Evolutionary conservation across 1,284 basidiomycete species (phyloP), one percentile per base, ranked within the genome.

Genomic region (Pseudozyma flocculosa): DNA sequence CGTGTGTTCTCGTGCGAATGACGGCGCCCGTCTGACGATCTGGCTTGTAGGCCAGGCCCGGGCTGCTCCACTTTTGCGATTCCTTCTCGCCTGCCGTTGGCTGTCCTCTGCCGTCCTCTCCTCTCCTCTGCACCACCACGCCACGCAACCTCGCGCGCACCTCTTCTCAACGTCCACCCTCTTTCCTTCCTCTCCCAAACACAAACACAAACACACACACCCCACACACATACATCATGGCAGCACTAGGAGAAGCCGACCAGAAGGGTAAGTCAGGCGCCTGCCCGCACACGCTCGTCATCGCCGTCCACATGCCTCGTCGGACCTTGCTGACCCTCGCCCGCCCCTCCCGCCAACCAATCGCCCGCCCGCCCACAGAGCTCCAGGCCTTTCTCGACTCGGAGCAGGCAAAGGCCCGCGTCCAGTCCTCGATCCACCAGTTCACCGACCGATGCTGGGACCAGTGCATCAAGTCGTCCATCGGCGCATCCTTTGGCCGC

Each of bases 381-480:
- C 85, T 96, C 51, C 82, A 85, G 48, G 78, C 82, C 29, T 94
- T 93, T 81, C 81, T 96, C 54, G 90, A 92, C 71, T 85, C 86
- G 63, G 88, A 95, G 80, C 91, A 94, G 80, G 86, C 88, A 10
- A 88, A 90, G 81, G 88, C 89, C 40, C 84, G 85, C 63, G 76
- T 93, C 36, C 87, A 94, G 75, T 82, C 79, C 21, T 78, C 78
- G 17, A 80, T 82, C 32, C 81, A 82, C 62, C 79, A 81, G 36
- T 71, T 75, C 54, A 74, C 75, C 18, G 73, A 75, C 79, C 52
- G 60, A 45, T 64, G 61, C 45, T 60, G 68, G 57, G 49, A 54
- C 68, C 93, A 91, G 74, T 95, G 92, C 79, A 84, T 96, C 63
- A 89, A 89, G 5, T 85, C 89, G 38, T 85, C 85, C 26, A 89